These are phyloP conservation scores for Ustilago lituana DNA, from an alignment of 1,284 basidiomycete species.

Conservation along the genomic window DNA sequence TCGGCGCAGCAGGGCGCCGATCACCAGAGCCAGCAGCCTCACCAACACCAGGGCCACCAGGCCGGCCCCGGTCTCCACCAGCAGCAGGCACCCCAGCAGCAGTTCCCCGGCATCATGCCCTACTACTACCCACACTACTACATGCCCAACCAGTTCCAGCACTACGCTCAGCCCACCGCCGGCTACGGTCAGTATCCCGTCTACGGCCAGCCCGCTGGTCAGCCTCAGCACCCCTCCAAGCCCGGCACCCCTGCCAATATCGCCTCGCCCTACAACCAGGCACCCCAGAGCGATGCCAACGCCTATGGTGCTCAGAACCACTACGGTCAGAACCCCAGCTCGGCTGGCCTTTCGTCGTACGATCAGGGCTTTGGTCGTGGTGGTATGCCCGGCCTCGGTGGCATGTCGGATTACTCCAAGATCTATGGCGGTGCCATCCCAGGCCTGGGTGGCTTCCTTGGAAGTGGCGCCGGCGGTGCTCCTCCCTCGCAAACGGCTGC, in stretches of 20 bases:
- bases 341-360: constrained; percentile 47
- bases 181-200: constrained; percentile 67
- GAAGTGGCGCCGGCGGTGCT: constrained; percentile 35
- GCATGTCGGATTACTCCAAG: constrained; percentile 60
- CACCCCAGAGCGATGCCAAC: constrained; percentile 41
- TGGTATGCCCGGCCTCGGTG: constrained; percentile 48
- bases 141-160: constrained; percentile 67
- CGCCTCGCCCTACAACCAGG: constrained; percentile 61
- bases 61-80: constrained; percentile 48
- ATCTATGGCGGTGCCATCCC: constrained; percentile 58
- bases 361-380: constrained; percentile 62
- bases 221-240: constrained; percentile 62
- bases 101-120: constrained; percentile 65
- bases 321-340: constrained; percentile 52
- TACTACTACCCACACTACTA: constrained; percentile 68
- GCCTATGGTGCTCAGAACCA: constrained; percentile 57
- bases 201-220: constrained; percentile 58
- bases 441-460: constrained; percentile 55
- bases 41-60: constrained; percentile 46
- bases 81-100: constrained; percentile 60
- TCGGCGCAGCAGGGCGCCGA: constrained; percentile 32
- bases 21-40: constrained; percentile 42
- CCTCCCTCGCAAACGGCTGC: constrained; percentile 47
- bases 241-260: constrained; percentile 59
- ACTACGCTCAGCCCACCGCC: constrained; percentile 64